Base-by-base conservation (phyloP, 345 rosid genomes). In the Arabidopsis thaliana region DNA sequence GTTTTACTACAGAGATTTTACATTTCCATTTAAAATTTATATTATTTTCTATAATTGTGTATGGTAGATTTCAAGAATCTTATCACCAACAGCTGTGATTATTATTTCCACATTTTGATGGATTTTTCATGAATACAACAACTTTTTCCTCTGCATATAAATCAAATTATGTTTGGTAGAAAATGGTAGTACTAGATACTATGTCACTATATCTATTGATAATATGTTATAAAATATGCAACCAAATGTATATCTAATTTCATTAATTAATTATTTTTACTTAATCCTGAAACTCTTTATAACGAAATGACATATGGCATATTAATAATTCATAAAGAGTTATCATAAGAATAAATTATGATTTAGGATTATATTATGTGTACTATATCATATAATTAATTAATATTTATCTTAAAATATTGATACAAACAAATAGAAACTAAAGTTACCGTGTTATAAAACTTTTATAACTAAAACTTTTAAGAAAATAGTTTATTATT, bases 1-100 rank as follows among this genome's bases (percentile, higher is more conserved):
- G 61, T 32, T 57, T 57, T 57, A 24, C 6, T 57, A 8, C n/a
- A 6, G 12, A 57, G 61, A 11, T 33, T 57, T 57, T 57, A n/a
- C 3, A 32, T 57, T 6, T 57, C 41, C 3, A 32, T 57, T 23
- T 8, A 49, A 46, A 49, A 1, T 22, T 3, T 33, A 57, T 8
- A n/a, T 8, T 20, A 13, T 22, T 36, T 5, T 22, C 49, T 20
- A 8, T 8, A 48, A 11, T 23, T 33, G 23, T 33, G 40, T 33
- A 57, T n/a, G 52, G 4, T 25, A 25, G 38, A 62, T 62, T 25
- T 25, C 45, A 13, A 24, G 7, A 41, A 62, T 62, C 23, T 61
- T 42, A 24, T 5, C 10, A 16, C 9, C 6, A 41, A 9, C 34
- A 16, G 9, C 34, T 33, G 3, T 58, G 14, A 8, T 58, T n/a